phyloP scores from a whole-genome alignment of 169 alveolate species.

The Eimeria falciformis region DNA sequence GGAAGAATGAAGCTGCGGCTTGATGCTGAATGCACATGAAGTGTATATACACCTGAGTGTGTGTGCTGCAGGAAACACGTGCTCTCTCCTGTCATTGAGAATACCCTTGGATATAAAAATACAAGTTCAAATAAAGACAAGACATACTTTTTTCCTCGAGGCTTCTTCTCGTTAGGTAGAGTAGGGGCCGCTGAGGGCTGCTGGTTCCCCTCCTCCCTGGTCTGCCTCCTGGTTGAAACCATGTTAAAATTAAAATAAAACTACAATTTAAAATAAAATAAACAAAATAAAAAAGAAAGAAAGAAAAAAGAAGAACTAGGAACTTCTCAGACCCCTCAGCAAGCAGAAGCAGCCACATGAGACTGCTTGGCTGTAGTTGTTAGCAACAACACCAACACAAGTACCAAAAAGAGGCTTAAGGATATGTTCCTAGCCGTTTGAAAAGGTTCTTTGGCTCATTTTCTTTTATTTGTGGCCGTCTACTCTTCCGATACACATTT shows the following conservation, averaged over 20 bases:
- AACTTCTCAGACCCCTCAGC: too few species aligned
- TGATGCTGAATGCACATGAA: not conserved
- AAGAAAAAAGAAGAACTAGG: not conserved
- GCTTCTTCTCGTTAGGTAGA: not conserved
- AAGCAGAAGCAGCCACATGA: too few species aligned
- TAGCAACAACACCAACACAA: too few species aligned
- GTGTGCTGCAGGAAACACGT: not conserved
- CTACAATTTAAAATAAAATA: not conserved
- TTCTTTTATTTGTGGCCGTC: too few species aligned
- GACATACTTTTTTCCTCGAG: not conserved
- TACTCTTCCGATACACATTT: too few species aligned
- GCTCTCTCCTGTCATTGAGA: too few species aligned
- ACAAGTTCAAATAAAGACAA: not conserved
- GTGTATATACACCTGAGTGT: not conserved
- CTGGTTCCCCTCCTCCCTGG: conserved; percentile 21
- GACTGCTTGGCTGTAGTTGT: too few species aligned
- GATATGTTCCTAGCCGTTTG: too few species aligned
- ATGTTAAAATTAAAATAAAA: not conserved
- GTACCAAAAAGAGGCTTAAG: too few species aligned
- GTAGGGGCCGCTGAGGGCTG: conserved; percentile 31
- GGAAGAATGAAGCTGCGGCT: too few species aligned
- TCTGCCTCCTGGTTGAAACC: conserved; percentile 35
- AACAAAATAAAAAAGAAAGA: not conserved
- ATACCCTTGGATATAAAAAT: not conserved
- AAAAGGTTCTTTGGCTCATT: too few species aligned